Conservation (phyloP, 768 basidiomycete genomes). For the Phanerochaete carnosa region DNA sequence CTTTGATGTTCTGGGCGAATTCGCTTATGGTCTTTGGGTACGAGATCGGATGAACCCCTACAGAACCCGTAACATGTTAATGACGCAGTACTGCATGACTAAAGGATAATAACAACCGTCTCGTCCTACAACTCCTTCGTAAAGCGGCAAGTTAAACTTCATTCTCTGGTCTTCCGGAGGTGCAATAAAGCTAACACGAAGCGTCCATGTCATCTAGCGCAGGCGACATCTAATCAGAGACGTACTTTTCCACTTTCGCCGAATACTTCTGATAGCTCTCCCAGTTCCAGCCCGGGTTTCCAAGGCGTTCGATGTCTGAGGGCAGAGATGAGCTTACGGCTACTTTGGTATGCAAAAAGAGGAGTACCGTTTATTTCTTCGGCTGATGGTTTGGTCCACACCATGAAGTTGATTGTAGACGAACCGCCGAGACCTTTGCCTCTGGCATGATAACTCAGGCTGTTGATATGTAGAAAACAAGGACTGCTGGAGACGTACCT, state of each 20-base stretch:
- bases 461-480: neutral
- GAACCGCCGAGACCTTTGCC: constrained; percentile 25
- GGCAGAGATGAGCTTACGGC: neutral
- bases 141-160: constrained; percentile 9
- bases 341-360: neutral
- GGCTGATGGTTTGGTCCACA: constrained; percentile 19
- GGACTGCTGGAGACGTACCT: constrained; percentile 1
- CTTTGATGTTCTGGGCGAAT: neutral
- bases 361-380: constrained; percentile 22
- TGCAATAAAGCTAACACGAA: constrained; percentile 11
- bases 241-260: constrained; percentile 19
- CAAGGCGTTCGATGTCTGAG: constrained; percentile 14
- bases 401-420: constrained; percentile 22
- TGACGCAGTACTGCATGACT: neutral
- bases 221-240: neutral
- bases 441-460: neutral
- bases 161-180: constrained; percentile 8
- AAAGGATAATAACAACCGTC: neutral
- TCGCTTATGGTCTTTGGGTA: neutral
- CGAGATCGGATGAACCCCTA: neutral
- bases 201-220: neutral
- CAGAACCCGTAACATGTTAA: neutral
- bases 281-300: constrained; percentile 27
- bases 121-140: constrained; percentile 9
- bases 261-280: constrained; percentile 20